Evolutionary conservation across 2,329 filamentous ascomycete species (phyloP).

Genomic region (Aphanoascus verrucosus): DNA sequence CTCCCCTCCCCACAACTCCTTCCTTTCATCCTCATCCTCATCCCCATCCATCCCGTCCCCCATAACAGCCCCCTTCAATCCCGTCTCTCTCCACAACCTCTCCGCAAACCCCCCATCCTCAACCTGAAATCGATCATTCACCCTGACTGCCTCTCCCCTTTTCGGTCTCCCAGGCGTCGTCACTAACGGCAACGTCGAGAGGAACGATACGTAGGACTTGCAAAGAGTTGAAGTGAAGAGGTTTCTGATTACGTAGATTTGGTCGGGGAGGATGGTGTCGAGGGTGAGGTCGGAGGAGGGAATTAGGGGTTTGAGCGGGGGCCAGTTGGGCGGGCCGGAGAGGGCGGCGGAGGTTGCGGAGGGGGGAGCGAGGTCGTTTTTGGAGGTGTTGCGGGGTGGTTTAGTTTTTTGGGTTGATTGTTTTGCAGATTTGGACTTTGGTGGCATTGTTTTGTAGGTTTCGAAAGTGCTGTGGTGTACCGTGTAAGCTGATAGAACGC

Average conservation of each 20-base stretch:
- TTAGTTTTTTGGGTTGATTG: constrained; percentile 2
- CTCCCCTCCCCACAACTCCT: constrained; percentile 61
- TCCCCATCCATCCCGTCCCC: constrained; percentile 24
- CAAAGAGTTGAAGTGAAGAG: constrained; percentile 68
- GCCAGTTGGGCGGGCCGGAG: constrained; percentile 39
- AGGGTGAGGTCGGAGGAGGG: constrained; percentile 55
- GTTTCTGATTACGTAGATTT: constrained; percentile 61
- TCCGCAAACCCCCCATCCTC: constrained; percentile 64
- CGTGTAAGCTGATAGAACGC: neutral
- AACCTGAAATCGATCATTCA: constrained; percentile 83
- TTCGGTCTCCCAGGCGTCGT: constrained; percentile 73
- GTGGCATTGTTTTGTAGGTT: constrained; percentile 2
- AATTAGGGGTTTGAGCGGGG: constrained; percentile 62
- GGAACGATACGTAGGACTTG: constrained; percentile 63
- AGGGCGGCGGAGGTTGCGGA: neutral
- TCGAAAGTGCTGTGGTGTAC: neutral
- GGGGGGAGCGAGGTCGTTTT: too few species aligned
- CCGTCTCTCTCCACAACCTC: constrained; percentile 65
- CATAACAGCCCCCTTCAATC: constrained; percentile 51
- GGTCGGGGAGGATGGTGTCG: constrained; percentile 47
- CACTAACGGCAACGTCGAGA: constrained; percentile 57
- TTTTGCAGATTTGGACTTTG: constrained; percentile 4
- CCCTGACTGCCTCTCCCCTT: constrained; percentile 66
- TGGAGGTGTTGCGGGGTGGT: neutral
- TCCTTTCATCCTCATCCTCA: constrained; percentile 23